Conservation (phyloP, 345 rosid species). For the Sonneratia caseolaris region DNA sequence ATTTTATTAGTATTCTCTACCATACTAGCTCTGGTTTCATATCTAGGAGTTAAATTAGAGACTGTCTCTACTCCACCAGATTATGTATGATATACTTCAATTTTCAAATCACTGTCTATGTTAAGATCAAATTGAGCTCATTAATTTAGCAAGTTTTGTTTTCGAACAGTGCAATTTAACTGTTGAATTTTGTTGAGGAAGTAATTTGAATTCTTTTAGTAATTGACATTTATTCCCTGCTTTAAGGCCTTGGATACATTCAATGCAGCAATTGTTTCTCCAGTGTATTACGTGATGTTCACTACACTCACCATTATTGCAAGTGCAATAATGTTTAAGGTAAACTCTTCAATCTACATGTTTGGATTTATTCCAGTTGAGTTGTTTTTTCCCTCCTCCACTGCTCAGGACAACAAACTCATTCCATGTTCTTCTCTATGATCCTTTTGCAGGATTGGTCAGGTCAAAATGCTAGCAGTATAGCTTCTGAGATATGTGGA, state of each 20-base stretch:
- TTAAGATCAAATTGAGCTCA: background rate
- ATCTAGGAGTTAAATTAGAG: background rate
- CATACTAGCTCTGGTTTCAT: background rate
- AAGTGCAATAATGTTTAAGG: slow-evolving; percentile 88
- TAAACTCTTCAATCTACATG: slow-evolving; percentile 8
- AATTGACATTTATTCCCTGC: background rate
- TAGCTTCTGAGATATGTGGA: slow-evolving; percentile 87
- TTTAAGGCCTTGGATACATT: slow-evolving; percentile 76
- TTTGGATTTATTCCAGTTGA: slow-evolving; percentile 5
- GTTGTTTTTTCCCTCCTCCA: background rate
- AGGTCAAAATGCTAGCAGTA: slow-evolving; percentile 61
- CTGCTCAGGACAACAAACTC: background rate
- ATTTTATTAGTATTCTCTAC: background rate
- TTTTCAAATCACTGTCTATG: background rate
- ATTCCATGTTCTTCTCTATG: slow-evolving; percentile 6
- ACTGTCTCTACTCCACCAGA: background rate
- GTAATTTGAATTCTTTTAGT: background rate
- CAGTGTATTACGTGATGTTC: slow-evolving; percentile 89
- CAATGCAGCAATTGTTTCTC: slow-evolving; percentile 79
- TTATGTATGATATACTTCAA: background rate
- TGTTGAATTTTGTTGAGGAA: no score
- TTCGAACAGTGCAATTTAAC: background rate
- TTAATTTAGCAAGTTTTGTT: background rate
- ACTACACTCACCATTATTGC: slow-evolving; percentile 81
- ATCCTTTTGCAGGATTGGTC: slow-evolving; percentile 62